phyloP scores from a whole-genome alignment of 306 rosid genomes.

The Prosopis cineraria region DNA sequence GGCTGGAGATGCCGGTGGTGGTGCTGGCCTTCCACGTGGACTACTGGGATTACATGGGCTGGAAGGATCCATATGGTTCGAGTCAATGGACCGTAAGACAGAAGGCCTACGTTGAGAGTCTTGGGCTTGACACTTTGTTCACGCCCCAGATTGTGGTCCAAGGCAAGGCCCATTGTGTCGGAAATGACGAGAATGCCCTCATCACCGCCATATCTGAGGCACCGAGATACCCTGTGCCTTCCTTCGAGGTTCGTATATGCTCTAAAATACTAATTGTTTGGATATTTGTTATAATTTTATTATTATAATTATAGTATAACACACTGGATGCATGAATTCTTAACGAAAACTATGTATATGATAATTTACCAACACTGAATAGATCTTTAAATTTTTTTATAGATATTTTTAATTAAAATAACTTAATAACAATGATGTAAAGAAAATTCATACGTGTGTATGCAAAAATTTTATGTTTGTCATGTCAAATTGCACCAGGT shows the following conservation, averaged over 20 bases:
- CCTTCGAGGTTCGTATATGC: constrained; percentile 76
- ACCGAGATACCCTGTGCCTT: constrained; percentile 63
- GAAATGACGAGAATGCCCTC: constrained; percentile 67
- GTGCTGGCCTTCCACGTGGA: constrained; percentile 83
- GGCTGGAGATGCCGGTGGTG: constrained; percentile 62
- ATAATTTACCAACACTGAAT: too few relatives aligned
- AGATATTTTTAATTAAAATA: too few relatives aligned
- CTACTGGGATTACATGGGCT: constrained; percentile 94
- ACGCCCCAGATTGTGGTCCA: constrained; percentile 89
- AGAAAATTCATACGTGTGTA: too few relatives aligned
- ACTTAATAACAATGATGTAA: too few relatives aligned
- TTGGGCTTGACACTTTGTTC: constrained; percentile 73
- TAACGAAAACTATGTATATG: too few relatives aligned
- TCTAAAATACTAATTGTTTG: too few relatives aligned
- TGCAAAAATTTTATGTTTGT: too few relatives aligned
- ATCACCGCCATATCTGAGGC: constrained; percentile 49
- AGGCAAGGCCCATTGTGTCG: constrained; percentile 70
- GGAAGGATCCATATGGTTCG: constrained; percentile 93
- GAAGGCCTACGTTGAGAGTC: constrained; percentile 80
- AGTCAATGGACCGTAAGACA: constrained; percentile 90
- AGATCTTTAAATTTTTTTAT: too few relatives aligned
- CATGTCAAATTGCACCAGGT: not conserved
- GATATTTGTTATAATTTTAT: too few relatives aligned
- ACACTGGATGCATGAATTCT: too few relatives aligned
- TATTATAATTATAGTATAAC: too few relatives aligned